phyloP scores from a whole-genome alignment of 1,139 yeast genomes.

The Yarrowia galli region DNA sequence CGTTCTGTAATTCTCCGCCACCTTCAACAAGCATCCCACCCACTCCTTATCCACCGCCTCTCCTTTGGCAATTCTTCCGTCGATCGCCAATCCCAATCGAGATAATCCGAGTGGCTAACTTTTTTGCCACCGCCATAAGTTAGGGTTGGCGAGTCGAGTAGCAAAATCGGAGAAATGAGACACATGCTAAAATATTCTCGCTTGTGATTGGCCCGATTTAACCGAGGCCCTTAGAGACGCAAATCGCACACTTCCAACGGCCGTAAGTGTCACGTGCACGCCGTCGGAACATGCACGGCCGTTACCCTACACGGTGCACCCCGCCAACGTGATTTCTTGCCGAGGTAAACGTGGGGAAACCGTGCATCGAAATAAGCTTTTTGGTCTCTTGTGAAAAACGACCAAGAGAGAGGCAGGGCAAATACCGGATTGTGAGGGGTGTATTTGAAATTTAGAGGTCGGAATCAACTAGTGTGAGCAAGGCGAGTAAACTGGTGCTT shows the following conservation, averaged over 20 bases:
- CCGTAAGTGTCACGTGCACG: background rate
- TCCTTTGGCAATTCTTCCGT: too few relatives aligned
- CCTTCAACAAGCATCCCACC: too few relatives aligned
- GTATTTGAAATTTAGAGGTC: background rate
- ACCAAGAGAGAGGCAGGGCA: background rate
- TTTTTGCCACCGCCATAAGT: background rate
- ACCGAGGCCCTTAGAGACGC: background rate
- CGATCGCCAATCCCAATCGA: too few relatives aligned
- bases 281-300: slow-evolving; percentile 7
- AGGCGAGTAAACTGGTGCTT: background rate
- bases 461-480: too few relatives aligned
- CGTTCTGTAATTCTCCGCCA: too few relatives aligned
- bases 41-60: too few relatives aligned
- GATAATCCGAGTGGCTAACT: background rate
- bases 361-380: slow-evolving; percentile 1
- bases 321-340: slow-evolving; percentile 16
- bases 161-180: background rate
- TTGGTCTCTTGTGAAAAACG: background rate
- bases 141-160: background rate
- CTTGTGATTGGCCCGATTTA: background rate
- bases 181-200: background rate
- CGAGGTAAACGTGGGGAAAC: slow-evolving; percentile 30
- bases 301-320: slow-evolving; percentile 10
- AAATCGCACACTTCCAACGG: background rate
- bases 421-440: background rate